Conservation (phyloP, 768 basidiomycete species). For the Obba rivulosa region DNA sequence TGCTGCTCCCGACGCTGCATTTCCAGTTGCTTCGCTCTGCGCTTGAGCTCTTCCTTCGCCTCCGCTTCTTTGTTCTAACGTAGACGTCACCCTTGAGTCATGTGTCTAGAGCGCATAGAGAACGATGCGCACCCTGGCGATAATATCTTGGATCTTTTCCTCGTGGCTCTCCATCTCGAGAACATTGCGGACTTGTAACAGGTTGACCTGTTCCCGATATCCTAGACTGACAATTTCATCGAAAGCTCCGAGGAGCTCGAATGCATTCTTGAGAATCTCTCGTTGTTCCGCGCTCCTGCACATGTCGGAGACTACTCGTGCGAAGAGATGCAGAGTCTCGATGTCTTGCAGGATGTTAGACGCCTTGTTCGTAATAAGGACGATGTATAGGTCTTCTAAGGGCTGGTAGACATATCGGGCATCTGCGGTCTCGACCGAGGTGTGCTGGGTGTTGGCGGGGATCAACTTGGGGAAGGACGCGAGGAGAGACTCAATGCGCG, state of each 20-base stretch:
- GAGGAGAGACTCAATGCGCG: constrained; percentile 91
- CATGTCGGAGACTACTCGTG: constrained; percentile 89
- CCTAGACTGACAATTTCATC: constrained; percentile 95
- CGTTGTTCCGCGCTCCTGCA: constrained; percentile 83
- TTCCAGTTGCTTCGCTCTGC: constrained; percentile 95
- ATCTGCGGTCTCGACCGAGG: constrained; percentile 92
- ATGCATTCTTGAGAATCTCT: constrained; percentile 85
- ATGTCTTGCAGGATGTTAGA: constrained; percentile 99
- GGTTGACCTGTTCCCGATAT: constrained; percentile 71
- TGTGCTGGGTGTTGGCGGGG: constrained; percentile 90
- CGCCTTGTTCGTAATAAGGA: constrained; percentile 96
- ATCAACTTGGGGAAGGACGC: constrained; percentile 98
- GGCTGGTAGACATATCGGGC: constrained; percentile 97
- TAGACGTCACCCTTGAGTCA: not conserved
- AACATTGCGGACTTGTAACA: constrained; percentile 74
- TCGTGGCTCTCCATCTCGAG: constrained; percentile 90
- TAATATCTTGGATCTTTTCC: constrained; percentile 97
- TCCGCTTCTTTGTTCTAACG: constrained; percentile 95
- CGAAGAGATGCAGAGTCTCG: constrained; percentile 90
- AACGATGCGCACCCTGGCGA: constrained; percentile 65
- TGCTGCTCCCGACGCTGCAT: constrained; percentile 97
- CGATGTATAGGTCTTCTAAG: constrained; percentile 92
- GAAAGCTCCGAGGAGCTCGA: constrained; percentile 92
- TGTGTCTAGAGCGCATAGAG: no score
- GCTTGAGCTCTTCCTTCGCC: constrained; percentile 97